Evolutionary conservation across 2,329 filamentous ascomycete genomes (phyloP).

Genomic region (Mollisia scopiformis): DNA sequence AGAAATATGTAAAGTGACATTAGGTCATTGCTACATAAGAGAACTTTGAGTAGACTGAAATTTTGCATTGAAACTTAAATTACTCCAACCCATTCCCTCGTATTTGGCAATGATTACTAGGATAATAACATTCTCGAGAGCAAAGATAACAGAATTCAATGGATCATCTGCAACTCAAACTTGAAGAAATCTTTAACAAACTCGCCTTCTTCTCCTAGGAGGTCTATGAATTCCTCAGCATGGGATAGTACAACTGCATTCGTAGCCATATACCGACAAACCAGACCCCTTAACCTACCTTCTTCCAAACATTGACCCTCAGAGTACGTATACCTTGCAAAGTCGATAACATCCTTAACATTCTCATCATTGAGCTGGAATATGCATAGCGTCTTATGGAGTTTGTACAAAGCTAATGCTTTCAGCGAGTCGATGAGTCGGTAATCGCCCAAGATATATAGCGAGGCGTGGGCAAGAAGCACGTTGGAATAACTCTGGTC

Average conservation of each 20-base stretch:
- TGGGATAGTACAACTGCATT: constrained; percentile 13
- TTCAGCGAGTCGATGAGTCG: constrained; percentile 23
- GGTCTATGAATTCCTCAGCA: constrained; percentile 21
- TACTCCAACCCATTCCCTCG: too few species aligned
- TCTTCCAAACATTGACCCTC: constrained; percentile 4
- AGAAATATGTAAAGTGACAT: too few species aligned
- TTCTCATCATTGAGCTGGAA: constrained; percentile 21
- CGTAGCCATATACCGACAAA: constrained; percentile 22
- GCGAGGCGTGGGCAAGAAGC: constrained; percentile 19
- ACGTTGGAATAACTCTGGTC: constrained; percentile 16
- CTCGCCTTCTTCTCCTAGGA: constrained; percentile 23
- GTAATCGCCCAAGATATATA: constrained; percentile 20
- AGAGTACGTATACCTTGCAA: constrained; percentile 18
- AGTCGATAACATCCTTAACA: constrained; percentile 16
- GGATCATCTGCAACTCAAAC: constrained; percentile 18
- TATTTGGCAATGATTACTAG: too few species aligned
- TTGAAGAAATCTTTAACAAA: constrained; percentile 27
- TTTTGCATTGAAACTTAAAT: too few species aligned
- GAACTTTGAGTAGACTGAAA: too few species aligned
- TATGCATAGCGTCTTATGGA: constrained; percentile 24
- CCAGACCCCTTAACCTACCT: constrained; percentile 16
- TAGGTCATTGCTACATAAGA: too few species aligned
- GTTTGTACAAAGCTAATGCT: constrained; percentile 23
- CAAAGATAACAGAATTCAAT: neutral
- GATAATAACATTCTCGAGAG: too few species aligned